Conservation (phyloP, 2,329 filamentous ascomycete species). For the Pseudonectria buxi region DNA sequence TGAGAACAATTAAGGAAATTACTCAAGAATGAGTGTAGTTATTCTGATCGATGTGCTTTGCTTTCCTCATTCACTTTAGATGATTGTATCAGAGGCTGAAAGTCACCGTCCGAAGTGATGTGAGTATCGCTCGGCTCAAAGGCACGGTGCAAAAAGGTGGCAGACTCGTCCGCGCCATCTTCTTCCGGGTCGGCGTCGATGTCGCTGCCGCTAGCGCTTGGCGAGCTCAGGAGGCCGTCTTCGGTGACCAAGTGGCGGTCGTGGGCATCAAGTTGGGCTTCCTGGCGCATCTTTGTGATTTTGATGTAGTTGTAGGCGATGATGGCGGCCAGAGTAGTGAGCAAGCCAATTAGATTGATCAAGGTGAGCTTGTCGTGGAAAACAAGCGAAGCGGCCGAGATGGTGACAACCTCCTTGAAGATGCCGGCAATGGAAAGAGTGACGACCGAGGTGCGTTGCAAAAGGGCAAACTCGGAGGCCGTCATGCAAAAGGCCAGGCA, state of each 20-base stretch:
- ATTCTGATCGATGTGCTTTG: constrained; percentile 9
- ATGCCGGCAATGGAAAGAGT: constrained; percentile 95
- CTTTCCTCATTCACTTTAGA: constrained; percentile 9
- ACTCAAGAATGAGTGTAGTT: constrained; percentile 8
- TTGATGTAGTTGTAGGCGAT: constrained; percentile 92
- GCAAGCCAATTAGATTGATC: constrained; percentile 78
- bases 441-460: constrained; percentile 92
- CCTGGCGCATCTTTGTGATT: constrained; percentile 76
- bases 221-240: constrained; percentile 23
- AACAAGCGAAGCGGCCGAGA: constrained; percentile 76
- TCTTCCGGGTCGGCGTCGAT: constrained; percentile 34
- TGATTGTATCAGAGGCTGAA: constrained; percentile 28
- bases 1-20: constrained; percentile 5
- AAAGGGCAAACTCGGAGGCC: constrained; percentile 85
- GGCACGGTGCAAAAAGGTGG: constrained; percentile 37
- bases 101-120: constrained; percentile 35
- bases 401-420: constrained; percentile 98
- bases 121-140: constrained; percentile 30
- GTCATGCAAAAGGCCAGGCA: constrained; percentile 95
- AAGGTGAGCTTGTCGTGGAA: constrained; percentile 84
- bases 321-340: constrained; percentile 86
- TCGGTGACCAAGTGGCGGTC: constrained; percentile 30
- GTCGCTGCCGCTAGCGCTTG: constrained; percentile 33
- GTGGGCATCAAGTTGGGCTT: constrained; percentile 54
- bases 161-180: constrained; percentile 37